Conservation (phyloP, 1,139 yeast genomes). For the Scheffersomyces segobiensis region DNA sequence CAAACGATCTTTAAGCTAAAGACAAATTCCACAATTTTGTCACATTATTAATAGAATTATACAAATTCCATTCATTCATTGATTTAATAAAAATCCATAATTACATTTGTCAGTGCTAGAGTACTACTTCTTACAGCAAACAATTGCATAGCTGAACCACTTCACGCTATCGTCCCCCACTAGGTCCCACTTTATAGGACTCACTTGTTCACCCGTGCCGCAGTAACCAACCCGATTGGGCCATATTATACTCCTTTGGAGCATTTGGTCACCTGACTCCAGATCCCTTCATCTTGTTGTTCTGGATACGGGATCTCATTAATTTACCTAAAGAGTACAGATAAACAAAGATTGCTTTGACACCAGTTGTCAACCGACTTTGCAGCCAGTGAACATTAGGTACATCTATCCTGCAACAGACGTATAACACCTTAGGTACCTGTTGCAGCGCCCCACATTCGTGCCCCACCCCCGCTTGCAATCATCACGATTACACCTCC, state of each 20-base stretch:
- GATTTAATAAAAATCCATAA: neutral
- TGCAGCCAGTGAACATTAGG: neutral
- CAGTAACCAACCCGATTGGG: neutral
- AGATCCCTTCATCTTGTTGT: neutral
- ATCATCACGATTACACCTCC: neutral
- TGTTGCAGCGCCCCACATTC: neutral
- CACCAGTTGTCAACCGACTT: neutral
- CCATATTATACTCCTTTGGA: neutral
- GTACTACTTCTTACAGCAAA: neutral
- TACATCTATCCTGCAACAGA: neutral
- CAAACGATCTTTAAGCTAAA: neutral
- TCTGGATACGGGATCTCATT: neutral
- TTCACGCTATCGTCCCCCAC: neutral
- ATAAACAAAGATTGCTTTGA: neutral
- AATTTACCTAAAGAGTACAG: neutral
- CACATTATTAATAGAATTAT: neutral
- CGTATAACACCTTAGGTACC: neutral
- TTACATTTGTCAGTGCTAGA: neutral
- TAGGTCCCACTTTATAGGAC: neutral
- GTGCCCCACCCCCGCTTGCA: neutral
- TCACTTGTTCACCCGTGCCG: neutral
- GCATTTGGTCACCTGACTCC: neutral
- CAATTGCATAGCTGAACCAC: neutral
- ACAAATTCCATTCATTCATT: neutral
- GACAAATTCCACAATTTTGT: neutral